Base-by-base conservation (phyloP, 2,329 filamentous ascomycete genomes). In the Trichoderma afroharzianum region DNA sequence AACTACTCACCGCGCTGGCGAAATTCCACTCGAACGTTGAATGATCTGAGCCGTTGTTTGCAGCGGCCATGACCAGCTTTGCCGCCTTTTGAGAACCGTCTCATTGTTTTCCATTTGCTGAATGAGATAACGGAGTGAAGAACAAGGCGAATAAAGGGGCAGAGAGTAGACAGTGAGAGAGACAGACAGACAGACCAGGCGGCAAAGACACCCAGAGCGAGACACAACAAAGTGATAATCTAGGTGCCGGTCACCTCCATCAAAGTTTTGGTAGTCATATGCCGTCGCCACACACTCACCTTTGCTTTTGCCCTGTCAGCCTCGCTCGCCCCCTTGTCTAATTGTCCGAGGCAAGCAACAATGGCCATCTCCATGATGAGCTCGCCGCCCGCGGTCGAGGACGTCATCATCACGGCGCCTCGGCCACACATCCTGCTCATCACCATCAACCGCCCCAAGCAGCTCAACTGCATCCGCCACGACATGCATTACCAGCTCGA, bases 381-480 rank as follows among this genome's bases (percentile, higher is more conserved):
- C 5, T 76, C 80, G 9, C 84, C 85, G 0, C 85, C 85, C 0
- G 21, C 77, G 0, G 82, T 86, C 14, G 78, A 81, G 0, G 75
- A 85, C 74, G 80, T 80, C 21, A 36, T 83, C 71, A 63, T 88
- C 72, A 81, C 85, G 50, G 89, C 87, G 74, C 89, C 89, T 0
- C 76, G 77, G 0, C 84, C 85, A 3, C 84, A 88, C 75, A 81
- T 90, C 63, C 82, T 91, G 9, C 85, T 90, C 58, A 84, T 90
- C 33, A 90, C 88, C 1, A 84, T 91, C 78, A 86, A 89, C 80
- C 87, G 88, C 0, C 87, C 88, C 6, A 77, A 80, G 36, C 83
- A 86, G 71, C 87, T 91, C 76, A 91, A 91, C 80, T 85, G 87
- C 66, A 84, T 91, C 76, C 83, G 82, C 8, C 80, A 81, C 2